Base-by-base conservation (phyloP, 2,329 filamentous ascomycete genomes). In the Ilyonectria sp. region DNA sequence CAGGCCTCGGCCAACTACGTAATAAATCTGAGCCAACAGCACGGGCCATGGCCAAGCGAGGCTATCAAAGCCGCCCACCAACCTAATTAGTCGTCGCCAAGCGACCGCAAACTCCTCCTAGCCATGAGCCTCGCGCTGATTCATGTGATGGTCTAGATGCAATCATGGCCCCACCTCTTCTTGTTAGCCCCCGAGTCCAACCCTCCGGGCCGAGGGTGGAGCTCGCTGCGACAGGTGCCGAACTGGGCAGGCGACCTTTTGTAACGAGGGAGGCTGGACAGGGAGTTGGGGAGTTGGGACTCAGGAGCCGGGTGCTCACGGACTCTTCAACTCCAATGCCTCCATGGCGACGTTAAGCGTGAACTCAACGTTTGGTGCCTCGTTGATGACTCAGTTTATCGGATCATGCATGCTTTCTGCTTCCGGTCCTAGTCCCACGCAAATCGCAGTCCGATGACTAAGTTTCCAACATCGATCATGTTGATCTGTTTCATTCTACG, bases 161-260 rank as follows among this genome's bases (percentile, higher is more conserved):
- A 44, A 44, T 69, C 52, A 33, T 49, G 46, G 31, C 33, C 56
- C 67, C 67, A 63, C 59, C 60, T 58, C 47, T 58, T 57, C 52
- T 31, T 55, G 43, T 53, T 65, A 53, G 59, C 60, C 60, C 71
- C 71, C 68, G 68, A 71, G 67, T 67, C 68, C 58, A 72, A 57
- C 61, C 60, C 66, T 70, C 71, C 73, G 65, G 62, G 52, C 69
- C 69, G 63, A 64, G 29, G 52, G 71, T 71, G 68, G 65, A 53
- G 63, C 65, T 35, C 52, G 57, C 57, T 61, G 52, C 58, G 54
- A 50, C 54, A 65, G 55, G 53, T 64, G 55, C 63, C 67, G 66
- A 62, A 60, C 56, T 66, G 59, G 60, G 53, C 43, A 58, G 61
- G 59, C 54, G 49, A 43, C 49, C 52, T 62, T 58, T 62, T 46